Percentiles rank a stretch among this genome's conserved stretches.
Conservation (phyloP, 2,329 filamentous ascomycete species). For the Dryadomyces quercivorus region DNA sequence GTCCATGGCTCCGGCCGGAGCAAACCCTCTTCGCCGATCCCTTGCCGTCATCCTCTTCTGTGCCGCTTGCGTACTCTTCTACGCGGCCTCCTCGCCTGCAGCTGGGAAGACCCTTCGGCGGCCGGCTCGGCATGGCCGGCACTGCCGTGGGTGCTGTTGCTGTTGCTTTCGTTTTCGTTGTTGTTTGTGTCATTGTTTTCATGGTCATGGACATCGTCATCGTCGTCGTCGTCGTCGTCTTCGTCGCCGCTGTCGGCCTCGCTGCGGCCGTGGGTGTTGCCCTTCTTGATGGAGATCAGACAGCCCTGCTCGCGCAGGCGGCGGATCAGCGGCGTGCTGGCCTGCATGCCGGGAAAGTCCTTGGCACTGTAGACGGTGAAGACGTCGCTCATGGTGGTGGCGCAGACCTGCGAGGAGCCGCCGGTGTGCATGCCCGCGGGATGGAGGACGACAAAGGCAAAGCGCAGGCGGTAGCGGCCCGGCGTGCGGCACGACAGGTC, state of each 20-base stretch:
- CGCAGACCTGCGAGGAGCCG: conserved; percentile 36
- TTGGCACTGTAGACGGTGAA: conserved; percentile 76
- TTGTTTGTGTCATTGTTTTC: background rate
- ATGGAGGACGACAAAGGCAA: conserved; percentile 62
- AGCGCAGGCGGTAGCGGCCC: conserved; percentile 62
- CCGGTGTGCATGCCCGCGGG: conserved; percentile 43
- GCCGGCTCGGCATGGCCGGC: too few species aligned
- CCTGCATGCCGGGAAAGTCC: conserved; percentile 75
- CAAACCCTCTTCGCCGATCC: background rate
- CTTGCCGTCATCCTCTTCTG: background rate
- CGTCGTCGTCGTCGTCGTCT: conserved; percentile 25
- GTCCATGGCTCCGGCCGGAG: too few species aligned
- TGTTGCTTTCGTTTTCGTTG: background rate
- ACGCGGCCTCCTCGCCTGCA: background rate
- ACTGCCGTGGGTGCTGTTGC: background rate
- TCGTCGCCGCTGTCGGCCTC: conserved; percentile 29
- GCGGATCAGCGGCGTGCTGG: conserved; percentile 63
- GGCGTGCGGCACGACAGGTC: conserved; percentile 71
- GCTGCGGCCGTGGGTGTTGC: conserved; percentile 49
- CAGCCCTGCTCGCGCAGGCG: conserved; percentile 67
- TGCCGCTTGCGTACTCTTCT: background rate
- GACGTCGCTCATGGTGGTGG: conserved; percentile 48
- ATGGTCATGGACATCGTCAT: background rate
- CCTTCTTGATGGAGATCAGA: conserved; percentile 78
- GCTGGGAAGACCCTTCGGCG: background rate